Conservation (phyloP, 148 eudicot genomes). For the Rhododendron vialii region DNA sequence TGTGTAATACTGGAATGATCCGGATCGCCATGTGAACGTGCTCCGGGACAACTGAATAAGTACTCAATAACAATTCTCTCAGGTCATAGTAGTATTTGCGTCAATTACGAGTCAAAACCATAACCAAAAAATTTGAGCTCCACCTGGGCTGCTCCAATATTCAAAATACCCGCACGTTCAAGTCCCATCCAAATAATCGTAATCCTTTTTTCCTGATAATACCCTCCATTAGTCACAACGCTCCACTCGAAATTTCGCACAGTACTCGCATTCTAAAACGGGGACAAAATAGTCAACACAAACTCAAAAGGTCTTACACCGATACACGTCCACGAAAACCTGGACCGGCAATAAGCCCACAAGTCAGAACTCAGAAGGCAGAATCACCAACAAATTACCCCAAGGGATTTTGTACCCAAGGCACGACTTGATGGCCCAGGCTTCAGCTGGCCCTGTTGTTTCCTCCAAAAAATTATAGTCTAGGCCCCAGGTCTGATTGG, state of each 20-base stretch:
- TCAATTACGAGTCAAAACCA: not conserved
- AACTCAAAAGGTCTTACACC: not conserved
- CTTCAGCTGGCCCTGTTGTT: not conserved
- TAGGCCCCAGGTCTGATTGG: not conserved
- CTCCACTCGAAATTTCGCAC: too few relatives aligned
- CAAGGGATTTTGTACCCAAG: not conserved
- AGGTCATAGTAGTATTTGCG: not conserved
- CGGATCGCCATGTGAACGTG: not conserved
- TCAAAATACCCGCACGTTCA: not conserved
- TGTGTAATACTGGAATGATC: not conserved
- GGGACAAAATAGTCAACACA: too few relatives aligned
- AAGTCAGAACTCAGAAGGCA: not conserved
- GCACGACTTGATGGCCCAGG: not conserved
- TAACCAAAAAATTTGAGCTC: not conserved
- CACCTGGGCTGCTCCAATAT: not conserved
- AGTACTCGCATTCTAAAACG: too few relatives aligned
- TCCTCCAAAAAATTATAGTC: not conserved
- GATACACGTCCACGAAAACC: not conserved
- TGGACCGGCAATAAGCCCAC: not conserved
- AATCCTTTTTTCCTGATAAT: not conserved
- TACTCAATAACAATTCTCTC: not conserved
- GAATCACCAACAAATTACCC: not conserved
- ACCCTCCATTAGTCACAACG: too few relatives aligned
- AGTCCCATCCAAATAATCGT: not conserved
- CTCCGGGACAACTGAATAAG: too few relatives aligned